Evolutionary conservation across 768 basidiomycete species (phyloP).

Genomic region (Hemileccinum rubropunctum): DNA sequence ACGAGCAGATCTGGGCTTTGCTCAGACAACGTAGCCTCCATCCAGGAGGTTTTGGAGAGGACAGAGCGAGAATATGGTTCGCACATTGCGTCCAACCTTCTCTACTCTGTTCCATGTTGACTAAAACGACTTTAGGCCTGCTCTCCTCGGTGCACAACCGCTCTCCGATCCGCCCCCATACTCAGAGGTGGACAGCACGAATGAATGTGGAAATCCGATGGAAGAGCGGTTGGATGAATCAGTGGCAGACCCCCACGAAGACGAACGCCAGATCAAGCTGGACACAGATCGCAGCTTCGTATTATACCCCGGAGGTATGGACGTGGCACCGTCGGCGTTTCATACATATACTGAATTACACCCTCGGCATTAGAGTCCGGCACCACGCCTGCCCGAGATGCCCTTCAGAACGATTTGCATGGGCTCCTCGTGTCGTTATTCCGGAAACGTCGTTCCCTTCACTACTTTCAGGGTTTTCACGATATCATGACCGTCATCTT

Average conservation of each 20-base stretch:
- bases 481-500: slow-evolving; percentile 86
- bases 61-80: slow-evolving; percentile 57
- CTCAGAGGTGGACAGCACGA: slow-evolving; percentile 20
- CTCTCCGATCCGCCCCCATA: slow-evolving; percentile 33
- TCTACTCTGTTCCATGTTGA: slow-evolving; percentile 18
- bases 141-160: slow-evolving; percentile 38
- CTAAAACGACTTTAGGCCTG: slow-evolving; percentile 19
- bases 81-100: slow-evolving; percentile 16
- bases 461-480: slow-evolving; percentile 93
- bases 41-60: slow-evolving; percentile 63
- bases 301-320: slow-evolving; percentile 82
- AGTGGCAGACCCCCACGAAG: slow-evolving; percentile 46
- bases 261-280: slow-evolving; percentile 84
- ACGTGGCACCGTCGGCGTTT: slow-evolving; percentile 12
- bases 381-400: slow-evolving; percentile 35
- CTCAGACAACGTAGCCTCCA: slow-evolving; percentile 47
- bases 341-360: slow-evolving; percentile 6
- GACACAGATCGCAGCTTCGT: slow-evolving; percentile 95
- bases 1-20: slow-evolving; percentile 42
- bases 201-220: slow-evolving; percentile 2
- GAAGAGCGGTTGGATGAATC: neutral
- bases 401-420: slow-evolving; percentile 65
- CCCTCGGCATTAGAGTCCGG: slow-evolving; percentile 16
- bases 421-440: slow-evolving; percentile 73
- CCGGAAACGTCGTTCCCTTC: slow-evolving; percentile 64